Percentiles rank a stretch among this genome's conserved stretches.
These are phyloP conservation scores for Guadua angustifolia DNA, from an alignment of 176 grass and related monocot species.

Conservation along the genomic window DNA sequence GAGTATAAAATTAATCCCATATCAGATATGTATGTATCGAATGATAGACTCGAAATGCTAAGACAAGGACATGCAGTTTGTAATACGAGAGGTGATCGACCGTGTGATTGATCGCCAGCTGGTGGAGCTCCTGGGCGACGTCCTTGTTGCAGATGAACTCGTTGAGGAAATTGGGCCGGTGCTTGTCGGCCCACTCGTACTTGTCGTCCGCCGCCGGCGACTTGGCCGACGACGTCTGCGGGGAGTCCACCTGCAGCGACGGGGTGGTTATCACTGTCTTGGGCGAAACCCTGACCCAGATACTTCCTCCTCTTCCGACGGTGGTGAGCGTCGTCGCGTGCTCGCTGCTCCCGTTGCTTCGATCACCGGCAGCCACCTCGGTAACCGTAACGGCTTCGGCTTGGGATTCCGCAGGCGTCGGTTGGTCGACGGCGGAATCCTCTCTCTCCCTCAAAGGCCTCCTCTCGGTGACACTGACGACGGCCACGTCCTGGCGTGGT, in stretches of 20 bases:
- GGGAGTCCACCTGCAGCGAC: slow-evolving; percentile 17
- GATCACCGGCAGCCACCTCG: slow-evolving; percentile 1
- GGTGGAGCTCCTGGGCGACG: slow-evolving; percentile 43
- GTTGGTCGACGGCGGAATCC: slow-evolving; percentile 11
- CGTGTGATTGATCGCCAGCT: slow-evolving; percentile 41
- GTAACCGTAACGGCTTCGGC: background rate
- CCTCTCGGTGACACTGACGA: slow-evolving; percentile 27
- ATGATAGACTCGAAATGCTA: no score
- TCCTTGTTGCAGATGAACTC: slow-evolving; percentile 71
- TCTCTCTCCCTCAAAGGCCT: slow-evolving; percentile 73
- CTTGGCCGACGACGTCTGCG: background rate
- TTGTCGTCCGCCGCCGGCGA: slow-evolving; percentile 29
- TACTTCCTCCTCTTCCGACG: slow-evolving; percentile 10
- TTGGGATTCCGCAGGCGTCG: slow-evolving; percentile 21
- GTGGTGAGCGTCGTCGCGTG: background rate
- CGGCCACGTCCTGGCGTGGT: background rate
- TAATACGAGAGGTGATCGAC: no score
- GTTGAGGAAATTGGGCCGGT: slow-evolving; percentile 50
- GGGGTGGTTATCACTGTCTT: background rate
- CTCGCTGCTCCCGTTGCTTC: slow-evolving; percentile 25
- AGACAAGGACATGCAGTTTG: no score
- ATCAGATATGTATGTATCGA: no score
- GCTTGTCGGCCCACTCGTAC: slow-evolving; percentile 67
- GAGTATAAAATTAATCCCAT: no score
- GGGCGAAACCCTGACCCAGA: slow-evolving; percentile 37